A percentile compares a stretch with the other conserved stretches of the same genome.
These are phyloP conservation scores for Backusella psychrophila DNA, from an alignment of 192 early-diverging fungal species.

Conservation along the genomic window DNA sequence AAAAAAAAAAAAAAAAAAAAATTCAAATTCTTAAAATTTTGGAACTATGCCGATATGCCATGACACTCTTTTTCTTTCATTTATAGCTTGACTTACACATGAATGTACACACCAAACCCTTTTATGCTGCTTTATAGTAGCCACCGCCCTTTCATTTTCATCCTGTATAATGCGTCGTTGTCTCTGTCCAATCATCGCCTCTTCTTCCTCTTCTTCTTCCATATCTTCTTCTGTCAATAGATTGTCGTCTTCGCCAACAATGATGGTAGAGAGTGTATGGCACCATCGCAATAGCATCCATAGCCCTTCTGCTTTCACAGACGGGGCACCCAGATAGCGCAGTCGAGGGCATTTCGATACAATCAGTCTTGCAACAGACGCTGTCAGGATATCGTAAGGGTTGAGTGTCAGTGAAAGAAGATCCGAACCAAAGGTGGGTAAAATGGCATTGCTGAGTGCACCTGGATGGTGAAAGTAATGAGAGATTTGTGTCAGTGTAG, in stretches of 20 bases:
- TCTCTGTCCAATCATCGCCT: not conserved
- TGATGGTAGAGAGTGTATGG: conserved; percentile 20
- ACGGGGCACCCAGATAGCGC: conserved; percentile 11
- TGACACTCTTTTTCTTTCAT: conserved; percentile 5
- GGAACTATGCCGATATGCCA: conserved; percentile 38
- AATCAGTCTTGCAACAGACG: conserved; percentile 14
- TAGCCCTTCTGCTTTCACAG: conserved; percentile 28
- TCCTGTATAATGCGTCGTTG: conserved; percentile 4
- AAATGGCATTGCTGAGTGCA: conserved; percentile 27
- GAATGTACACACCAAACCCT: conserved; percentile 33
- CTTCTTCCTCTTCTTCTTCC: conserved; percentile 11
- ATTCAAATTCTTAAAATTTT: conserved; percentile 1
- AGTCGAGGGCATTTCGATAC: conserved; percentile 22
- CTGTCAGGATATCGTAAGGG: conserved; percentile 27
- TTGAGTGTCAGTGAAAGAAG: conserved; percentile 23
- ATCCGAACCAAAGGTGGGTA: conserved; percentile 32
- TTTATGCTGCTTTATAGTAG: conserved; percentile 20
- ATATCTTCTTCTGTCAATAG: not conserved
- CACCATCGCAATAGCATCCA: conserved; percentile 29
- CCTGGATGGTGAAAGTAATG: conserved; percentile 32
- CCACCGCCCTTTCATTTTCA: conserved; percentile 20
- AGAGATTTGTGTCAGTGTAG: conserved; percentile 19
- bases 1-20: not conserved
- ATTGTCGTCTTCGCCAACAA: conserved; percentile 18
- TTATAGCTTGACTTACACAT: not conserved